These are phyloP conservation scores for Suillus fuscotomentosus DNA, from an alignment of 768 basidiomycete species.

Conservation along the genomic window DNA sequence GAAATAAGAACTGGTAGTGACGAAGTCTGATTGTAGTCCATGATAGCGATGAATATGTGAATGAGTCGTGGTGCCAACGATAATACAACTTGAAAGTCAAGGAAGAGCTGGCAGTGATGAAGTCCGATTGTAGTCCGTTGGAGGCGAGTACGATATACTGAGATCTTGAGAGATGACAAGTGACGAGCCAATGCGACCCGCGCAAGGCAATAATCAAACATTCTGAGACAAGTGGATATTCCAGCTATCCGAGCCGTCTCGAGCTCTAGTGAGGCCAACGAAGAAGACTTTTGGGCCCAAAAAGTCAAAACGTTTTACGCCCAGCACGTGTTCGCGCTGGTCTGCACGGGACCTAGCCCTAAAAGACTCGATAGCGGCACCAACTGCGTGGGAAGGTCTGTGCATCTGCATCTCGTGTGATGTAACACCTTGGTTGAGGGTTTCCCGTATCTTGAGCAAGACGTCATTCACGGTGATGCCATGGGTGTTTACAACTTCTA, in stretches of 20 bases:
- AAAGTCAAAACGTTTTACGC: conserved; percentile 39
- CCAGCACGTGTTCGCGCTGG: conserved; percentile 36
- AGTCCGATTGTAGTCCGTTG: neutral
- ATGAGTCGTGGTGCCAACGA: neutral
- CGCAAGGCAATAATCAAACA: conserved; percentile 11
- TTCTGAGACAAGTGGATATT: conserved; percentile 23
- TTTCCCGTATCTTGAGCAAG: conserved; percentile 25
- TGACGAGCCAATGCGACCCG: neutral
- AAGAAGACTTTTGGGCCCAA: conserved; percentile 31
- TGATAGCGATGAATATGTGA: neutral
- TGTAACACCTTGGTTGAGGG: conserved; percentile 25
- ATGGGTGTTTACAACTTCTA: conserved; percentile 27
- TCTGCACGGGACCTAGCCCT: conserved; percentile 27
- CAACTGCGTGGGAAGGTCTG: conserved; percentile 16
- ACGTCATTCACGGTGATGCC: conserved; percentile 30
- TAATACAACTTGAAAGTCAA: neutral
- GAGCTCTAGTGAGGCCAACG: conserved; percentile 27
- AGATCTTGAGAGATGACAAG: neutral
- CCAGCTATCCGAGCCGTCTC: conserved; percentile 28
- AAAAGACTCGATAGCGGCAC: conserved; percentile 28
- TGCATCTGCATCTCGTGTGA: conserved; percentile 17
- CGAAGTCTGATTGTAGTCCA: neutral
- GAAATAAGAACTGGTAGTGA: neutral
- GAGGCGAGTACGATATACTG: neutral
- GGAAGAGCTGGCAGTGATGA: neutral